A percentile compares a stretch with the other conserved stretches of the same genome.
Evolutionary conservation across 75 land plant genomes (phyloP).

Genomic region (Picea sitchensis): DNA sequence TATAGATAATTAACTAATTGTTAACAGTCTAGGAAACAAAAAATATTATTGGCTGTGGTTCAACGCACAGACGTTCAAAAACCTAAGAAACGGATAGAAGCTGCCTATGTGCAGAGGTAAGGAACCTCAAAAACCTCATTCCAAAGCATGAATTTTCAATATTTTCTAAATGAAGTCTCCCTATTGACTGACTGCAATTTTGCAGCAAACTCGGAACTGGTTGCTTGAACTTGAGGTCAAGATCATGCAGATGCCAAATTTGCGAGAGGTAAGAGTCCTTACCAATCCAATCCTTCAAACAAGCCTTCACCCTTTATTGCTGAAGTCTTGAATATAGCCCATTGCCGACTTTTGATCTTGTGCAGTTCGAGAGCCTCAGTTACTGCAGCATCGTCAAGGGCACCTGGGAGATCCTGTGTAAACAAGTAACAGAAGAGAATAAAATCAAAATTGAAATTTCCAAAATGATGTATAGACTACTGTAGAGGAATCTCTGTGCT

Average conservation of each 20-base stretch:
- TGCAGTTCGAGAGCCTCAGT: slow-evolving; percentile 88
- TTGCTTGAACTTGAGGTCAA: background rate
- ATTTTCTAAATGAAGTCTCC: background rate
- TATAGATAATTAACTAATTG: background rate
- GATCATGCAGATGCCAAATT: background rate
- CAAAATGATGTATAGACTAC: no score
- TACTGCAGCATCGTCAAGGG: slow-evolving; percentile 93
- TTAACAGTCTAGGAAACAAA: background rate
- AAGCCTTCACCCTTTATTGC: slow-evolving; percentile 97
- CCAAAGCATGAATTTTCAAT: background rate
- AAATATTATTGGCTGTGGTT: background rate
- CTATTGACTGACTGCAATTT: background rate
- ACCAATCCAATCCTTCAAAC: slow-evolving; percentile 98
- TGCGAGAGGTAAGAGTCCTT: slow-evolving; percentile 10
- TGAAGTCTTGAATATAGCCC: slow-evolving; percentile 96
- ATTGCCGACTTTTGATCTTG: slow-evolving; percentile 91
- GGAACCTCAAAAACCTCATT: background rate
- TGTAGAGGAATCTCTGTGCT: no score
- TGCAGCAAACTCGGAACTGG: background rate
- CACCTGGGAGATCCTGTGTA: slow-evolving; percentile 92
- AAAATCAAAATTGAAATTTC: no score
- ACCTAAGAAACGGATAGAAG: background rate
- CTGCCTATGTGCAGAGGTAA: no score
- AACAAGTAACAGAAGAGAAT: no score
- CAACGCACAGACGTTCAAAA: background rate